phyloP scores from a whole-genome alignment of 83 land plant species.

The Picea abies region DNA sequence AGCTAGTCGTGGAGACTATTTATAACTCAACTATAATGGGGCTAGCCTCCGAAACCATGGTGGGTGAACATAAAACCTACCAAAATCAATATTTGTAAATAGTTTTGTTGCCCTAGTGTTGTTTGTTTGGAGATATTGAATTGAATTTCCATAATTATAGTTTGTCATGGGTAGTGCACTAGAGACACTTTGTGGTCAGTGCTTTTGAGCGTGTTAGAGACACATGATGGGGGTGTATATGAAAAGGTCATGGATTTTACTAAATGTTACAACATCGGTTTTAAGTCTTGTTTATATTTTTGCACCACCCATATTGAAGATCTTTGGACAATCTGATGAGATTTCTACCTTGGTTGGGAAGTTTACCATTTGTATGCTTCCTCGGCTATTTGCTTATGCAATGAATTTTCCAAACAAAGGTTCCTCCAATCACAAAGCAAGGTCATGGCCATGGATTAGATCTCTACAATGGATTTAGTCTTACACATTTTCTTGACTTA shows the following conservation, averaged over 20 bases:
- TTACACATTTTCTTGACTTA: conserved; percentile 15
- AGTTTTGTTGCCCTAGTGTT: too few species aligned
- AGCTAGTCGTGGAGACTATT: too few species aligned
- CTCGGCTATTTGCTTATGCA: neutral
- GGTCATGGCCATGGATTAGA: conserved; percentile 20
- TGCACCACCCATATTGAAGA: conserved; percentile 24
- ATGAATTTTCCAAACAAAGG: neutral
- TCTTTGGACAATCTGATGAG: conserved; percentile 23
- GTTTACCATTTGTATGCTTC: neutral
- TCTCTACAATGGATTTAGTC: neutral
- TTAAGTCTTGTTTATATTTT: conserved; percentile 31
- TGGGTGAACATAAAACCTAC: too few species aligned
- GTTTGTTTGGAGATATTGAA: too few species aligned
- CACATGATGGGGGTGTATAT: conserved; percentile 70
- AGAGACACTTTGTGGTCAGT: conserved; percentile 68
- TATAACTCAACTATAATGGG: too few species aligned
- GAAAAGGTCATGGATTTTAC: conserved; percentile 64
- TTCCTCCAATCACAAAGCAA: conserved; percentile 18
- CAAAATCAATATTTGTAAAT: too few species aligned
- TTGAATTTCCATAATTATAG: conserved; percentile 15
- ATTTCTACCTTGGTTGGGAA: neutral
- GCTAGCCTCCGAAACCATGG: too few species aligned
- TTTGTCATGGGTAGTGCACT: conserved; percentile 70
- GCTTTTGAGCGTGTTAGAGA: conserved; percentile 44
- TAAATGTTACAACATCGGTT: conserved; percentile 9